Base-by-base conservation (phyloP, 2,329 filamentous ascomycete genomes). In the Cadophora sp. region DNA sequence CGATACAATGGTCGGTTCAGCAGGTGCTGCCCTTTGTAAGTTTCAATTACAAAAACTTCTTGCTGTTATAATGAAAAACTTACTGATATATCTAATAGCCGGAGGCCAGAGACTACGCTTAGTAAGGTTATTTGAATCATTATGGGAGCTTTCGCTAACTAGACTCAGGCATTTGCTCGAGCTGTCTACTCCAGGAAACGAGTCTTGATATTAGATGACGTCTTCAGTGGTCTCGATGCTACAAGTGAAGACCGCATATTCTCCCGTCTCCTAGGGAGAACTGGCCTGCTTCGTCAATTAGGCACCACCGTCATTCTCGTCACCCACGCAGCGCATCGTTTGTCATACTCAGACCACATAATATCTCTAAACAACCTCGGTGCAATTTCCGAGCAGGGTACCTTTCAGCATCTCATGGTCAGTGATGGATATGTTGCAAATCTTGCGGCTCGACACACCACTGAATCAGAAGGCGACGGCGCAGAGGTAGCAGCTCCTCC, bases 91-190 rank as follows among this genome's bases (percentile, higher is more conserved):
- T 9, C 20, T 45, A 3, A n/a, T 43, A 58, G 55, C 74, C 20
- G 76, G 77, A 60, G 72, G 72, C 18, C 72, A 73, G 62, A 68
- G 70, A 56, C 59, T 66, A 27, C 71, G 71, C 11, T 58, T 70
- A n/a, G 64, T 66, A 66, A 41, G 72, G 73, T 47, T 73, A 30
- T 72, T 20, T 13, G 39, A 8, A 75, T 91, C 70, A 3, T 39
- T 22, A 18, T 59, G 76, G 36, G 30, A 22, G 13, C 16, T 62
- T 18, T 18, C 20, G 8, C 41, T 24, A 48, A 63, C 65, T 5
- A 69, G 18, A 22, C 4, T 43, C 56, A 73, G 68, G 67, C 90
- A 70, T 89, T 91, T 72, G 89, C 89, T 22, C 82, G 89, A 43
- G 77, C 79, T 3, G 73, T 80, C 24, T 69, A 86, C 79, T 74